phyloP scores from a whole-genome alignment of 352 stramenopile species.

The Phytophthora pistaciae region DNA sequence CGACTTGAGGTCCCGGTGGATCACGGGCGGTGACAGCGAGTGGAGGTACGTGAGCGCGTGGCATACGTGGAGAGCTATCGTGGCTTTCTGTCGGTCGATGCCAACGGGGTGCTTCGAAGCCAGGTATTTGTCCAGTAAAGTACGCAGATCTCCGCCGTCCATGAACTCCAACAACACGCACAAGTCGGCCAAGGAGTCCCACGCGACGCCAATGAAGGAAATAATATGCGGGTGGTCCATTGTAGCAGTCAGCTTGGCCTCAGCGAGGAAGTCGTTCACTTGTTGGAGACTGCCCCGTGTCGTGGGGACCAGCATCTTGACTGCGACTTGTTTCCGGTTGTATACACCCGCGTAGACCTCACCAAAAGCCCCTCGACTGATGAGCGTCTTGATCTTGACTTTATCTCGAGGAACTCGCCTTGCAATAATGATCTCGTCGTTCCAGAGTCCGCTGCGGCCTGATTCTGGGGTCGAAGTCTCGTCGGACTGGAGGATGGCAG shows the following conservation, averaged over 20 bases:
- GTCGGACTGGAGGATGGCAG: slow-evolving; percentile 8
- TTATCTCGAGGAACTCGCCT: slow-evolving; percentile 40
- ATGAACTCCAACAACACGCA: slow-evolving; percentile 54
- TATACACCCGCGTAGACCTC: slow-evolving; percentile 43
- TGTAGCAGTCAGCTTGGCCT: slow-evolving; percentile 45
- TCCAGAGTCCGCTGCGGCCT: slow-evolving; percentile 8
- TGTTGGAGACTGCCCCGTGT: slow-evolving; percentile 17
- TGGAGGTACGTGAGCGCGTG: slow-evolving; percentile 35
- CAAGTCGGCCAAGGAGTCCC: slow-evolving; percentile 38
- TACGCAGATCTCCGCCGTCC: slow-evolving; percentile 51
- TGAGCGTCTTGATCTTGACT: slow-evolving; percentile 27
- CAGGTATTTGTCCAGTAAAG: slow-evolving; percentile 33
- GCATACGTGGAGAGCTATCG: slow-evolving; percentile 41
- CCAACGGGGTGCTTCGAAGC: slow-evolving; percentile 14
- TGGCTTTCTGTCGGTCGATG: slow-evolving; percentile 14
- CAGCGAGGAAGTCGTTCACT: slow-evolving; percentile 43
- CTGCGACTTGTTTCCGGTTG: slow-evolving; percentile 36
- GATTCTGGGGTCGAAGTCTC: background rate
- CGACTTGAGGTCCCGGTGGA: slow-evolving; percentile 66
- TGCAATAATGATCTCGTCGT: slow-evolving; percentile 24
- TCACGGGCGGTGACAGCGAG: slow-evolving; percentile 22
- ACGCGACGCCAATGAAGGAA: slow-evolving; percentile 54
- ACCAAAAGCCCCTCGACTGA: slow-evolving; percentile 43
- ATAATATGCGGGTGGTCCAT: slow-evolving; percentile 59
- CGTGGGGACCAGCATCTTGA: slow-evolving; percentile 41